phyloP scores from a whole-genome alignment of 345 rosid genomes.

The Erysimum cheiranthoides region DNA sequence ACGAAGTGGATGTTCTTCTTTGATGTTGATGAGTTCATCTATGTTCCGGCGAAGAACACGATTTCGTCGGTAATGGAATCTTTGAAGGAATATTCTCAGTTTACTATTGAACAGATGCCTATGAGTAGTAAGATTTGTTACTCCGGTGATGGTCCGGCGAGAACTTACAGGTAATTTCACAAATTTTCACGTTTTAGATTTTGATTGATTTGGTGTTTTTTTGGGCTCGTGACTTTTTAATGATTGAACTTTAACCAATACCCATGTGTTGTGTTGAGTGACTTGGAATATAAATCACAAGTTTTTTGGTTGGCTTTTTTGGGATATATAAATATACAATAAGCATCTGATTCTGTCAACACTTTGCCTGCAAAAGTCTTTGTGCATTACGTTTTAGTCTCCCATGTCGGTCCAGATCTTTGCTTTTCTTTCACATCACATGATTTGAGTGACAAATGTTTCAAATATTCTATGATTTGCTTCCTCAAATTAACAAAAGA shows the following conservation, averaged over 20 bases:
- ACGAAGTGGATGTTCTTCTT: conserved; percentile 94
- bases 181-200: neutral
- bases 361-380: conserved; percentile 37
- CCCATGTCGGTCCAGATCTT: conserved; percentile 37
- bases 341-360: conserved; percentile 43
- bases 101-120: conserved; percentile 86
- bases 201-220: neutral
- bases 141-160: conserved; percentile 61
- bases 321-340: neutral
- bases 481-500: neutral
- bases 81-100: conserved; percentile 62
- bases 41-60: conserved; percentile 61
- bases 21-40: conserved; percentile 82
- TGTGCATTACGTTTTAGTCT: conserved; percentile 32
- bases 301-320: conserved; percentile 30
- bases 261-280: conserved; percentile 36
- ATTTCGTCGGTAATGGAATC: conserved; percentile 68
- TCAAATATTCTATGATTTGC: neutral
- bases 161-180: conserved; percentile 61
- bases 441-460: conserved; percentile 19
- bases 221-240: conserved; percentile 2
- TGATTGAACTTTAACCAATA: conserved; percentile 32
- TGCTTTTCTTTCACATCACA: conserved; percentile 33
- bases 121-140: conserved; percentile 80
- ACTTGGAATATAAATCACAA: conserved; percentile 27